Conservation (phyloP, 306 rosid species). For the Crataegus laevigata region DNA sequence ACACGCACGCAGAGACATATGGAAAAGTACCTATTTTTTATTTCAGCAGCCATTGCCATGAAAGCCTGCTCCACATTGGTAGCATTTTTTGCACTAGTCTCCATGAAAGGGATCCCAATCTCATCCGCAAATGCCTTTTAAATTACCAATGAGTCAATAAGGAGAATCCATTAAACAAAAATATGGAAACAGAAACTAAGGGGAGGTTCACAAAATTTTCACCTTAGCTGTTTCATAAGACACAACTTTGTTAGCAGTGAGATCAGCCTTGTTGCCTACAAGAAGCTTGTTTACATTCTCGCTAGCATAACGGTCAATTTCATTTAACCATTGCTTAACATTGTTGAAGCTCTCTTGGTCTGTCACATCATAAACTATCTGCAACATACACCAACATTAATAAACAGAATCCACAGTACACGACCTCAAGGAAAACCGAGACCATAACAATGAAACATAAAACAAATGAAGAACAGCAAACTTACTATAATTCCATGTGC, state of each 20-base stretch:
- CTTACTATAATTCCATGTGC: conserved; percentile 56
- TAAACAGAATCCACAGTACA: background rate
- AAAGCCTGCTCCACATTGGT: conserved; percentile 50
- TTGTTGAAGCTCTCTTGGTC: conserved; percentile 54
- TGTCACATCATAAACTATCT: conserved; percentile 53
- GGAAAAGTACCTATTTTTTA: conserved; percentile 33
- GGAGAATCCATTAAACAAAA: background rate
- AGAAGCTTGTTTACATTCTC: conserved; percentile 51
- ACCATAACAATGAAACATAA: background rate
- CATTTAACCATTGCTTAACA: conserved; percentile 46
- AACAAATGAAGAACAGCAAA: background rate
- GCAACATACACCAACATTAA: conserved; percentile 4
- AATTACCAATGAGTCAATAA: background rate
- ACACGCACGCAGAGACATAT: background rate
- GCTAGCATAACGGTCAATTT: conserved; percentile 44
- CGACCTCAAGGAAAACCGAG: background rate
- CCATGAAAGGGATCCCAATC: conserved; percentile 50
- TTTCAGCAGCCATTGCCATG: conserved; percentile 54
- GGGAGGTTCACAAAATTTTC: background rate
- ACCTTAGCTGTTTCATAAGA: conserved; percentile 50
- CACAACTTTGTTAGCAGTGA: conserved; percentile 45
- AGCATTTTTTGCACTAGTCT: conserved; percentile 49
- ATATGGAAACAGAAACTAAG: background rate
- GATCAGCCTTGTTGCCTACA: conserved; percentile 47
- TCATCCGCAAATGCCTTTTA: conserved; percentile 48